Percentiles rank a stretch among this genome's conserved stretches.
Conservation (phyloP, 768 basidiomycete species). For the Lactarius psammicola region DNA sequence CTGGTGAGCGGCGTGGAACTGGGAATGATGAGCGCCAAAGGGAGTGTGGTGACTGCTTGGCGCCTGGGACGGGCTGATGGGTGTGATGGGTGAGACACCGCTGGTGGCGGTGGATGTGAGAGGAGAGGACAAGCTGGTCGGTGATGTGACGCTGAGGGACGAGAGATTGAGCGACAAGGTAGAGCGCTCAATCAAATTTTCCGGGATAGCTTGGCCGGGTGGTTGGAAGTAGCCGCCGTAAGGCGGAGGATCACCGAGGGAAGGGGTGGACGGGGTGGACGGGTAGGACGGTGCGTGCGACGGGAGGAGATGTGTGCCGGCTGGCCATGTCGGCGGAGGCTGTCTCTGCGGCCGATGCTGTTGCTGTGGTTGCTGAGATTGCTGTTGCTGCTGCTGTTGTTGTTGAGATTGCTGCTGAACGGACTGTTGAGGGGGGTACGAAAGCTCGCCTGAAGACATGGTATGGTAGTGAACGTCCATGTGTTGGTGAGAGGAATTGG, state of each 20-base stretch:
- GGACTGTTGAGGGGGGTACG: slow-evolving; percentile 35
- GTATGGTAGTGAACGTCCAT: slow-evolving; percentile 34
- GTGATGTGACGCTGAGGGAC: slow-evolving; percentile 62
- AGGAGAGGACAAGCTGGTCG: slow-evolving; percentile 56
- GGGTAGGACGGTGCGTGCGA: slow-evolving; percentile 26
- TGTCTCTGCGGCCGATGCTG: slow-evolving; percentile 32
- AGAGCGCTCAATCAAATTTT: slow-evolving; percentile 35
- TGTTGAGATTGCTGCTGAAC: slow-evolving; percentile 30
- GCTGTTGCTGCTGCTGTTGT: slow-evolving; percentile 10
- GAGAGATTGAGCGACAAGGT: slow-evolving; percentile 67
- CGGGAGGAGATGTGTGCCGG: slow-evolving; percentile 30
- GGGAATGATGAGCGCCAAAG: slow-evolving; percentile 43
- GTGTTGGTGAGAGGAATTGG: slow-evolving; percentile 20
- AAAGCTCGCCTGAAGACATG: slow-evolving; percentile 34
- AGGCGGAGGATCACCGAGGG: slow-evolving; percentile 29
- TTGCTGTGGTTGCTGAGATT: slow-evolving; percentile 7
- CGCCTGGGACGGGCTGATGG: slow-evolving; percentile 53
- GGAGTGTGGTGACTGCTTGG: slow-evolving; percentile 45
- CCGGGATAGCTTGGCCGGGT: slow-evolving; percentile 28
- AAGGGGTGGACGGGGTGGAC: slow-evolving; percentile 23
- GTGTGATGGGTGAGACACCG: slow-evolving; percentile 48
- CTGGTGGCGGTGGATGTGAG: slow-evolving; percentile 38
- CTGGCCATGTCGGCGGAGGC: slow-evolving; percentile 32
- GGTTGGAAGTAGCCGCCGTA: slow-evolving; percentile 28
- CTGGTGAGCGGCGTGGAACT: slow-evolving; percentile 34